These are phyloP conservation scores for Claviceps spartinae DNA, from an alignment of 2,329 filamentous ascomycete genomes.

Conservation along the genomic window DNA sequence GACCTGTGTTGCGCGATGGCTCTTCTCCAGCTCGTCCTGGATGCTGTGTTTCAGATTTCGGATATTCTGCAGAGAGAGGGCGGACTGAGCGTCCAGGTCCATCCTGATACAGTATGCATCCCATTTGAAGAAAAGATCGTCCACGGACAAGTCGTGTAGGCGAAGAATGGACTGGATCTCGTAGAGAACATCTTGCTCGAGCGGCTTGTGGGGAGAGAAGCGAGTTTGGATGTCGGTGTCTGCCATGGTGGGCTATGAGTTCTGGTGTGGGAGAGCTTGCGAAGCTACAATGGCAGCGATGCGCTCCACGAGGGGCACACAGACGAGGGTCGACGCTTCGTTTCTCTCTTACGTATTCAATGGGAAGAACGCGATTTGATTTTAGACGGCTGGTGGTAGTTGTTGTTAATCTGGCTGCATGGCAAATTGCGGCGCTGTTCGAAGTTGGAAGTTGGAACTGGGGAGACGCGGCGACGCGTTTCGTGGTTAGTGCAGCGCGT, in stretches of 20 bases:
- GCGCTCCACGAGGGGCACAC: too few species aligned
- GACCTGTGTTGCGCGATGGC: slow-evolving; percentile 49
- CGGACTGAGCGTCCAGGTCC: slow-evolving; percentile 57
- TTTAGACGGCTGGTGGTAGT: not conserved
- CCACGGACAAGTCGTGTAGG: slow-evolving; percentile 63
- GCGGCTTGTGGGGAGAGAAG: slow-evolving; percentile 27
- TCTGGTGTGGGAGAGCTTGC: too few species aligned
- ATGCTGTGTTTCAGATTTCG: slow-evolving; percentile 75
- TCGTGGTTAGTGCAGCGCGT: too few species aligned
- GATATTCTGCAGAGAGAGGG: slow-evolving; percentile 53
- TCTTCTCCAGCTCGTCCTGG: slow-evolving; percentile 70
- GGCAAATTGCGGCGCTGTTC: too few species aligned
- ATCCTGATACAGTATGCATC: slow-evolving; percentile 95
- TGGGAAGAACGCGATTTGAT: not conserved
- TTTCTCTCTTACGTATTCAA: too few species aligned
- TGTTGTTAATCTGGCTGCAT: too few species aligned
- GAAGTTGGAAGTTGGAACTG: not conserved
- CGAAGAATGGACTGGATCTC: slow-evolving; percentile 80
- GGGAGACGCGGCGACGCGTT: not conserved
- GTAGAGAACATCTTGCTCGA: slow-evolving; percentile 64
- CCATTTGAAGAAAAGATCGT: slow-evolving; percentile 98
- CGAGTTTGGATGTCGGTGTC: slow-evolving; percentile 20
- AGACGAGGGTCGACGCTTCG: too few species aligned
- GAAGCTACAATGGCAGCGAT: too few species aligned
- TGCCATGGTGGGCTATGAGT: slow-evolving; percentile 18